phyloP scores from a whole-genome alignment of 1,139 yeast genomes.

The Spencermartinsiella ligniputridi region DNA sequence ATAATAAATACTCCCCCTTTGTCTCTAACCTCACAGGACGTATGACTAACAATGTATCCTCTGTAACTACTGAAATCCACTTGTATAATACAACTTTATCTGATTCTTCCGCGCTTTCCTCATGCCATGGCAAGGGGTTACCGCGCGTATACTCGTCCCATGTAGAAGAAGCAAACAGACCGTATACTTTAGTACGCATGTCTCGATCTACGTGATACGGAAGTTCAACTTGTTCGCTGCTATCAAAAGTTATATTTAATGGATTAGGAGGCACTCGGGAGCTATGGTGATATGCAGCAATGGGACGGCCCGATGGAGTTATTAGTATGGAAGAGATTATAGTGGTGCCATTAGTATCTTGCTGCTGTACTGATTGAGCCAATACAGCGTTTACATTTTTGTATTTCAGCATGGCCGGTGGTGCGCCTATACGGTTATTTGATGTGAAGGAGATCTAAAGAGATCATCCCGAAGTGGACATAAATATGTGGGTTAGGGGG shows the following conservation, averaged over 20 bases:
- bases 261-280: slow-evolving; percentile 24
- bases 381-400: slow-evolving; percentile 25
- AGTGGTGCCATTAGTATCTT: slow-evolving; percentile 15
- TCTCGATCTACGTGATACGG: slow-evolving; percentile 27
- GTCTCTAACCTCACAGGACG: slow-evolving; percentile 19
- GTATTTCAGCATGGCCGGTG: slow-evolving; percentile 28
- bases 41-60: slow-evolving; percentile 26
- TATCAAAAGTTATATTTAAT: slow-evolving; percentile 7
- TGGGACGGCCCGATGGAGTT: slow-evolving; percentile 24
- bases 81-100: neutral
- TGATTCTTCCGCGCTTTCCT: neutral
- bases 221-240: slow-evolving; percentile 8
- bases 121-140: neutral
- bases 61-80: slow-evolving; percentile 26
- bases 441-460: too few species aligned
- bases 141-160: slow-evolving; percentile 26
- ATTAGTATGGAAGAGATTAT: slow-evolving; percentile 28
- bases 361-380: slow-evolving; percentile 25
- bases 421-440: too few species aligned
- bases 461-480: too few species aligned
- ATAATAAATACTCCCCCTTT: slow-evolving; percentile 20
- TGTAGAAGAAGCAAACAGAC: slow-evolving; percentile 27
- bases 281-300: slow-evolving; percentile 26
- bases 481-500: too few species aligned
- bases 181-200: slow-evolving; percentile 29